phyloP scores from a whole-genome alignment of 768 basidiomycete genomes.

The Tulasnella sp. region DNA sequence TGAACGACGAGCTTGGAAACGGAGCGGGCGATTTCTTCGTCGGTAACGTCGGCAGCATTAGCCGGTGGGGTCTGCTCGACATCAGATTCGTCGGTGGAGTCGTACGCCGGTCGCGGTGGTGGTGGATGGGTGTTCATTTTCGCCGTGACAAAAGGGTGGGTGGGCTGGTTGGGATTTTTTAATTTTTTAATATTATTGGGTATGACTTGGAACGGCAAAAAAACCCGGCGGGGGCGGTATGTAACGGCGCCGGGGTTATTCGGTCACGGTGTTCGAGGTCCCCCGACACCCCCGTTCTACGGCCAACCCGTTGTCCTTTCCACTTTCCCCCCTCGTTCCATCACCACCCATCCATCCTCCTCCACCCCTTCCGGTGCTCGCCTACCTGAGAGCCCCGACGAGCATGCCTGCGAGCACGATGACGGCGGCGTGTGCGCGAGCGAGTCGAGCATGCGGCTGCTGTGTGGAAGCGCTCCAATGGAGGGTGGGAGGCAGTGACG shows the following conservation, averaged over 20 bases:
- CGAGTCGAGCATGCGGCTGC: neutral
- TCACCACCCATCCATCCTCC: neutral
- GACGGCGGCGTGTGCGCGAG: neutral
- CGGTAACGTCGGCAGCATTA: conserved; percentile 11
- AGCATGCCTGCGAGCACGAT: conserved; percentile 1
- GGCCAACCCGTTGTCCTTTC: conserved; percentile 4
- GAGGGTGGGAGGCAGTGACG: conserved; percentile 10
- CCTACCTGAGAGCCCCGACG: neutral
- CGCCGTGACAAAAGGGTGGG: neutral
- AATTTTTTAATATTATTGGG: neutral
- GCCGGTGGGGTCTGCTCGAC: conserved; percentile 14
- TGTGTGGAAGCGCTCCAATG: conserved; percentile 13
- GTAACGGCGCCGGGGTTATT: neutral
- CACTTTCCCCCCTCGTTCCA: neutral
- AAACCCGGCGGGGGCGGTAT: neutral
- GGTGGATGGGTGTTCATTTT: neutral
- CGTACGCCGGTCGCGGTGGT: neutral
- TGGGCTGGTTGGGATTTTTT: neutral
- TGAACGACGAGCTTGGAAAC: conserved; percentile 15
- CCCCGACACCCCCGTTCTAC: neutral
- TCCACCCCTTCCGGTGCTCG: neutral
- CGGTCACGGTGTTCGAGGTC: conserved; percentile 5
- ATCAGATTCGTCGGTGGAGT: conserved; percentile 3
- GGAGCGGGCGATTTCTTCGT: conserved; percentile 21
- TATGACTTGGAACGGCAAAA: neutral